A percentile compares a stretch with the other conserved stretches of the same genome.
These are phyloP conservation scores for Hypsizygus marmoreus DNA, from an alignment of 768 basidiomycete genomes.

Conservation along the genomic window DNA sequence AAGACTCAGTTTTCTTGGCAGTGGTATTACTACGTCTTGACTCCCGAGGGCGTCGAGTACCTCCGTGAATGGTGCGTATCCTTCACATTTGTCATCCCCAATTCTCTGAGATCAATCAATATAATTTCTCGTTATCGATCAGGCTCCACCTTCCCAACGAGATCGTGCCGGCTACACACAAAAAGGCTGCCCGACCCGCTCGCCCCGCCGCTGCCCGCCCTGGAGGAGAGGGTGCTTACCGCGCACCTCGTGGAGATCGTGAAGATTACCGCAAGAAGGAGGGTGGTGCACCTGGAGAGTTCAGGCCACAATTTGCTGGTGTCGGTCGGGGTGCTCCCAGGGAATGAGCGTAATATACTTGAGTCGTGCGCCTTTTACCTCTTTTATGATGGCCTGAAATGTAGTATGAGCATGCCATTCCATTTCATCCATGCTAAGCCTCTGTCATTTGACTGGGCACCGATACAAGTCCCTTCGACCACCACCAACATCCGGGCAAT, in stretches of 20 bases:
- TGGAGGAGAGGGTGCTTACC: slow-evolving; percentile 81
- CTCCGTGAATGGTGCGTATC: slow-evolving; percentile 80
- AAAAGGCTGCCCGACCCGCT: slow-evolving; percentile 88
- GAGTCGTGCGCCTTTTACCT: slow-evolving; percentile 20
- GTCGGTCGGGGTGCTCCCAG: slow-evolving; percentile 87
- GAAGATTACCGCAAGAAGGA: slow-evolving; percentile 96
- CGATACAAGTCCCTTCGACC: no score
- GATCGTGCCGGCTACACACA: slow-evolving; percentile 97
- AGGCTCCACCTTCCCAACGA: slow-evolving; percentile 94
- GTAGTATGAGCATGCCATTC: slow-evolving; percentile 27
- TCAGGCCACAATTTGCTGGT: slow-evolving; percentile 85
- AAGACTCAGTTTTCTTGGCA: slow-evolving; percentile 99
- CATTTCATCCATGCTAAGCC: slow-evolving; percentile 2
- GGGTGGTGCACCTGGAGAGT: slow-evolving; percentile 84
- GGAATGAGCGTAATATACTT: slow-evolving; percentile 42
- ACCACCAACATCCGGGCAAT: no score
- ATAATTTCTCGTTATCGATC: no score
- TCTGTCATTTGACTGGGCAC: no score
- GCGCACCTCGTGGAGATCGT: slow-evolving; percentile 84
- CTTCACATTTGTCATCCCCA: neutral
- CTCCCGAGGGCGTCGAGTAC: slow-evolving; percentile 95
- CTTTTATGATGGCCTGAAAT: slow-evolving; percentile 20
- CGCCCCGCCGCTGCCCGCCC: slow-evolving; percentile 78
- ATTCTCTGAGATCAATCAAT: no score
- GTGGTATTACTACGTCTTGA: slow-evolving; percentile 97